Percentiles rank a stretch among this genome's conserved stretches.
These are phyloP conservation scores for Powellomyces hirtus DNA, from an alignment of 192 early-diverging fungal species.

Conservation along the genomic window DNA sequence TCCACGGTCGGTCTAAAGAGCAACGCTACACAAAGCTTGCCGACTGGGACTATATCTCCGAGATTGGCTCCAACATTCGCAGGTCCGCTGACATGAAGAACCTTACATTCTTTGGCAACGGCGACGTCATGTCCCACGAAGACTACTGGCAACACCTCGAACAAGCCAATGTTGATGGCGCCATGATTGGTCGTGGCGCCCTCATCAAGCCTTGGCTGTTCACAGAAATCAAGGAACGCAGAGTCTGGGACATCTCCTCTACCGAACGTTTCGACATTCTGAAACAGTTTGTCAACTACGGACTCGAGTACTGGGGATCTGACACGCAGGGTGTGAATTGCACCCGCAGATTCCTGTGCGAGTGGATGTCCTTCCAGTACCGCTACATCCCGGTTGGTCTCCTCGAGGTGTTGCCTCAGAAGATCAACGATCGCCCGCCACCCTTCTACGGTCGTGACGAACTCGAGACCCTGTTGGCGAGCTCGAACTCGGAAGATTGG, in stretches of 20 bases:
- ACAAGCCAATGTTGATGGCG: conserved; percentile 55
- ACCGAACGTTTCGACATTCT: conserved; percentile 89
- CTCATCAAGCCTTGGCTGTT: conserved; percentile 99
- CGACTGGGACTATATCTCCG: conserved; percentile 88
- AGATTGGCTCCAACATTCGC: conserved; percentile 10
- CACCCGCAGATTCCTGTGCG: conserved; percentile 65
- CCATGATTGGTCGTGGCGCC: conserved; percentile 91
- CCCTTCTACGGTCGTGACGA: conserved; percentile 83
- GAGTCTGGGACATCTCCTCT: conserved; percentile 88
- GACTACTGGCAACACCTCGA: conserved; percentile 78
- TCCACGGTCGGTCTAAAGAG: conserved; percentile 89
- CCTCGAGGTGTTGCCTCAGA: conserved; percentile 88
- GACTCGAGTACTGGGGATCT: conserved; percentile 95
- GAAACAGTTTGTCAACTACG: conserved; percentile 74
- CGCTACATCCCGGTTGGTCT: conserved; percentile 90
- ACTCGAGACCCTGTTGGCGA: conserved; percentile 93
- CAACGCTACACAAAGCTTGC: conserved; percentile 90
- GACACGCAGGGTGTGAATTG: conserved; percentile 84
- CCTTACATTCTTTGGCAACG: conserved; percentile 62
- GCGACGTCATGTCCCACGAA: conserved; percentile 78
- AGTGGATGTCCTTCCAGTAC: conserved; percentile 53
- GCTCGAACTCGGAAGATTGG: conserved; percentile 77
- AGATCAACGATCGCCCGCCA: conserved; percentile 88
- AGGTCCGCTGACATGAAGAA: conserved; percentile 1
- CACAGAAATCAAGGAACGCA: conserved; percentile 81